Base-by-base conservation (phyloP, 1,284 basidiomycete genomes). In the Microbotryum intermedium region DNA sequence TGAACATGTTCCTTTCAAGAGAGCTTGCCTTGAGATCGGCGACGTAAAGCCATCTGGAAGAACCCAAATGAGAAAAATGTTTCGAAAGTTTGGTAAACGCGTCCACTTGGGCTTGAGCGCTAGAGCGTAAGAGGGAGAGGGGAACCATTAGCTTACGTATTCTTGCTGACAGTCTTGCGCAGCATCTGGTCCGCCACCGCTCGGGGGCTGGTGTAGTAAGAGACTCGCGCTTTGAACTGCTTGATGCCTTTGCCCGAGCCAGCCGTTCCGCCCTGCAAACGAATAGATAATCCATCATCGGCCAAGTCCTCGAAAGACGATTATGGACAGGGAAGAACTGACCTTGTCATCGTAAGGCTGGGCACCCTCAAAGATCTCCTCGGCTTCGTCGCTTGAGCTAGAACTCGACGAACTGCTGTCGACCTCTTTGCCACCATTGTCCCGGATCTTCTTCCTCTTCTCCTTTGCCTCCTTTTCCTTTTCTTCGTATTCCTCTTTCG, bases 121-220 rank as follows among this genome's bases (percentile, higher is more conserved):
- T 39, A 39, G 34, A 16, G 11, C 34, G 11, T 39, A n/a, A 39
- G 25, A 28, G 49, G 1, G 34, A 43, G 59, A 51, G 21, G 21
- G 23, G 11, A 46, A 11, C n/a, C 47, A 55, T 59, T 42, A 59
- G 55, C 56, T 55, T 83, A 86, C 8, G 83, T 85, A 71, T 85
- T 83, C 55, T 79, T 77, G 64, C 76, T 77, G 29, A 83, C 75
- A 0, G 84, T 85, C 74, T 83, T 84, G 53, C 83, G 73, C 55
- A 87, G 73, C 49, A 86, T 65, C 47, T 79, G 76, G 61, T 85
- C 81, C 64, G 79, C 76, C 42, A 83, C 73, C 4, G 82, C 83
- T n/a, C 76, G 74, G 7, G 79, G 68, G 6, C 62, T 65, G 26
- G 58, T 29, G 26, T 65, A 65, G 57, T 69, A 70, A 20, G 47